These are phyloP conservation scores for Corylus heterophylla DNA, from an alignment of 306 rosid species.

Conservation along the genomic window DNA sequence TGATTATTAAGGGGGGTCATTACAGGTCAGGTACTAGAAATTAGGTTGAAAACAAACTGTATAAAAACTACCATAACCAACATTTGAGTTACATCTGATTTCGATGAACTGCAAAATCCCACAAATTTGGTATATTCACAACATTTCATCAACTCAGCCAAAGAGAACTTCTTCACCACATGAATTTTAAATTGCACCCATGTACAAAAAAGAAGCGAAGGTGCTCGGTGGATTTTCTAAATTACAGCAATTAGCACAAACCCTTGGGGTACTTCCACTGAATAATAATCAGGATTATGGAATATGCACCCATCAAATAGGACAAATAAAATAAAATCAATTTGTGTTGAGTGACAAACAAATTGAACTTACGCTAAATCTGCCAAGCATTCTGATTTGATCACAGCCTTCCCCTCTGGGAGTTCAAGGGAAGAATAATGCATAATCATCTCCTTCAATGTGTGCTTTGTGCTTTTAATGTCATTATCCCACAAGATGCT, in stretches of 20 bases:
- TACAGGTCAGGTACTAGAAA: neutral
- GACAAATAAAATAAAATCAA: conserved; percentile 15
- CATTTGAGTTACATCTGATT: neutral
- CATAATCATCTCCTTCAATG: conserved; percentile 76
- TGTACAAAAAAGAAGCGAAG: neutral
- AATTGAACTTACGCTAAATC: conserved; percentile 81
- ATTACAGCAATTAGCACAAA: neutral
- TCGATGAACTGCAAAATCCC: neutral
- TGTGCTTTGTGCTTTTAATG: conserved; percentile 75
- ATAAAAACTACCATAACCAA: neutral
- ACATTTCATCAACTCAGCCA: neutral
- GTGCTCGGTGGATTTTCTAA: neutral
- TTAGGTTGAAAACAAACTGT: neutral
- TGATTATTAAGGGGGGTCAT: no score
- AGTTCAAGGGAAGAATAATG: conserved; percentile 74
- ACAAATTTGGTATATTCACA: neutral
- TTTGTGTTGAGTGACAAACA: neutral
- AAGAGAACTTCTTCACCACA: neutral
- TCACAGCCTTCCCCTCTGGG: conserved; percentile 83
- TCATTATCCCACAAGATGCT: conserved; percentile 94
- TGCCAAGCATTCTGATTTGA: conserved; percentile 55
- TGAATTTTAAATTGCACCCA: neutral
- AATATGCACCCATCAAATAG: neutral
- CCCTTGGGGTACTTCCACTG: neutral
- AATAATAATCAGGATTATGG: neutral